phyloP scores from a whole-genome alignment of 2,329 filamentous ascomycete genomes.

The Cladophialophora immunda region DNA sequence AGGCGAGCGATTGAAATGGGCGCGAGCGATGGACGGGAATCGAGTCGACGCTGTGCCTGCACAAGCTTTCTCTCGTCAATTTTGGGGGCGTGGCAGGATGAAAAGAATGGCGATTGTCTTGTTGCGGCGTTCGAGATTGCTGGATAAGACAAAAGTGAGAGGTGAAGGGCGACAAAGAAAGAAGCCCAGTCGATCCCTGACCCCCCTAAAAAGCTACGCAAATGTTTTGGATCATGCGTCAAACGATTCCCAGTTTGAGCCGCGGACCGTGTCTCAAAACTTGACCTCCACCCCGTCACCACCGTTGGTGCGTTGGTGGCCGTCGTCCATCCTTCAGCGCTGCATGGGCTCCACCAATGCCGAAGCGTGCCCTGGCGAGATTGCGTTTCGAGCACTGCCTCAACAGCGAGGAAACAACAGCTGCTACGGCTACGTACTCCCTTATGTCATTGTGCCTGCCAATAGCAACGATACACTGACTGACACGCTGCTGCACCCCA shows the following conservation, averaged over 20 bases:
- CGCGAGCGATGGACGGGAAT: background rate
- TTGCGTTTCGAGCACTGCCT: constrained; percentile 26
- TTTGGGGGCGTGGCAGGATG: background rate
- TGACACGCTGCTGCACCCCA: background rate
- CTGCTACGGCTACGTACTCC: background rate
- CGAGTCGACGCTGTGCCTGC: constrained; percentile 17
- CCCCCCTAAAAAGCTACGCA: constrained; percentile 9
- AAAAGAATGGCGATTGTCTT: constrained; percentile 20
- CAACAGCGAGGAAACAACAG: background rate
- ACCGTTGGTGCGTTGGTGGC: background rate
- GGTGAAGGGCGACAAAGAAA: constrained; percentile 7
- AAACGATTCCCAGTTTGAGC: constrained; percentile 19
- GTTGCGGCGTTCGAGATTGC: constrained; percentile 5
- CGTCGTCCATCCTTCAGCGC: constrained; percentile 6
- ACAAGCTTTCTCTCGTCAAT: constrained; percentile 9
- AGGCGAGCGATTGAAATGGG: constrained; percentile 2
- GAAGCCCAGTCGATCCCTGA: constrained; percentile 2
- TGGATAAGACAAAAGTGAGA: constrained; percentile 8
- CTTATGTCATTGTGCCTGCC: background rate
- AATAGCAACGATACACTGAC: background rate
- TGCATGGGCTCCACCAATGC: constrained; percentile 13
- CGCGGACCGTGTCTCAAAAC: constrained; percentile 19
- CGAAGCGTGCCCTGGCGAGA: constrained; percentile 16
- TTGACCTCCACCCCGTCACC: constrained; percentile 15
- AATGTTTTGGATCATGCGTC: constrained; percentile 20